A percentile compares a stretch with the other conserved stretches of the same genome.
phyloP scores from a whole-genome alignment of 371 early-diverging fungal species.

The Haplosporangium sp. region DNA sequence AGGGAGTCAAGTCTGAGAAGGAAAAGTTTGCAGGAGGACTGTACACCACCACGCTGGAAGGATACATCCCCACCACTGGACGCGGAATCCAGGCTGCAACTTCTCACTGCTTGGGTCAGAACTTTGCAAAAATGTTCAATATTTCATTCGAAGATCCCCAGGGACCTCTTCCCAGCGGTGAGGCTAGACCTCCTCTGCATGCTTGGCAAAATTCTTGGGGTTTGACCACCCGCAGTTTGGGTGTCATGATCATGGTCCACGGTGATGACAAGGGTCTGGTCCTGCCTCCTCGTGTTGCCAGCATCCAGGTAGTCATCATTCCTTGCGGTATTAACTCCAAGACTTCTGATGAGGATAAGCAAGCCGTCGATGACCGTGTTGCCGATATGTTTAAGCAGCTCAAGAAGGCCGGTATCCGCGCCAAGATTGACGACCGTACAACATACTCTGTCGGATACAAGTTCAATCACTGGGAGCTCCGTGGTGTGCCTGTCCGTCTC shows the following conservation, averaged over 20 bases:
- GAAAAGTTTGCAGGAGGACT: slow-evolving; percentile 99
- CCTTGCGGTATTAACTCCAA: slow-evolving; percentile 97
- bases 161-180: slow-evolving; percentile 57
- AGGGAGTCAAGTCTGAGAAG: slow-evolving; percentile 99
- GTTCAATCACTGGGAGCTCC: slow-evolving; percentile 99
- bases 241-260: slow-evolving; percentile 99
- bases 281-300: slow-evolving; percentile 97
- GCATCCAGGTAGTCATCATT: slow-evolving; percentile 94
- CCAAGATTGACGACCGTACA: slow-evolving; percentile 91
- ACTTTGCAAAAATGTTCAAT: slow-evolving; percentile 99
- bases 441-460: slow-evolving; percentile 99
- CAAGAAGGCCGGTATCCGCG: slow-evolving; percentile 86
- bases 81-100: slow-evolving; percentile 99
- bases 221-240: slow-evolving; percentile 98
- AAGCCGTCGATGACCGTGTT: slow-evolving; percentile 72
- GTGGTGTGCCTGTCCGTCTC: slow-evolving; percentile 98
- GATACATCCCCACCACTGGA: slow-evolving; percentile 98
- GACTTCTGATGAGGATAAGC: slow-evolving; percentile 78
- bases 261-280: slow-evolving; percentile 99
- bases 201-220: slow-evolving; percentile 99
- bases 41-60: slow-evolving; percentile 99
- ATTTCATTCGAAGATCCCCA: slow-evolving; percentile 85
- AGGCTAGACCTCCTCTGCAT: slow-evolving; percentile 71
- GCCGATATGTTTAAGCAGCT: slow-evolving; percentile 77
- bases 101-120: slow-evolving; percentile 99